These are phyloP conservation scores for Zangia roseola DNA, from an alignment of 768 basidiomycete genomes.

Conservation along the genomic window DNA sequence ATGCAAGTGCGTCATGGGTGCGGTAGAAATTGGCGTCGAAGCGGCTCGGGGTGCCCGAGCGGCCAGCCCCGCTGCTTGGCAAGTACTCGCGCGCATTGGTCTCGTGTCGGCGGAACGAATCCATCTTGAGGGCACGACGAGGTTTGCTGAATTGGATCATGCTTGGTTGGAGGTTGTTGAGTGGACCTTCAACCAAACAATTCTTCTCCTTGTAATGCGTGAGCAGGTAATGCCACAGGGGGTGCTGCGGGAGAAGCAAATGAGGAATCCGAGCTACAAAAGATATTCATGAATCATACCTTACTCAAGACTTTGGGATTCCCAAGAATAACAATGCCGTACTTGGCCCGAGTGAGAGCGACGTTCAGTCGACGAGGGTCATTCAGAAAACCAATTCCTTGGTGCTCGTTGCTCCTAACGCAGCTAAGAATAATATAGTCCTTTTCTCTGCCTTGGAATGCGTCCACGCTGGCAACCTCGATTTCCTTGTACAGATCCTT, in stretches of 20 bases:
- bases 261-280: constrained; percentile 9
- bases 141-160: constrained; percentile 99
- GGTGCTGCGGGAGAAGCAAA: constrained; percentile 59
- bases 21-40: constrained; percentile 97
- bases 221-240: constrained; percentile 96
- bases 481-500: constrained; percentile 99
- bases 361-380: constrained; percentile 96
- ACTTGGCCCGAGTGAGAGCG: constrained; percentile 95
- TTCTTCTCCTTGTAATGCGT: constrained; percentile 98
- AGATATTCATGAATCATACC: constrained; percentile 45
- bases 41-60: constrained; percentile 89
- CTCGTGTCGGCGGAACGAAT: constrained; percentile 92
- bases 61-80: constrained; percentile 37
- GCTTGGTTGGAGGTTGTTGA: constrained; percentile 94
- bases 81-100: constrained; percentile 84
- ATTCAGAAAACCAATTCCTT: constrained; percentile 98
- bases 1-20: constrained; percentile 89
- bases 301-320: constrained; percentile 99
- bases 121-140: constrained; percentile 87
- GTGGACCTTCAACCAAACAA: constrained; percentile 91
- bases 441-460: constrained; percentile 99
- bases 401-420: constrained; percentile 98
- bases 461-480: constrained; percentile 97
- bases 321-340: constrained; percentile 98
- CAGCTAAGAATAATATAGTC: constrained; percentile 99